A percentile compares a stretch with the other conserved stretches of the same genome.
These are phyloP conservation scores for Gonium pectorale DNA, from an alignment of 139 green algal species.

Conservation along the genomic window DNA sequence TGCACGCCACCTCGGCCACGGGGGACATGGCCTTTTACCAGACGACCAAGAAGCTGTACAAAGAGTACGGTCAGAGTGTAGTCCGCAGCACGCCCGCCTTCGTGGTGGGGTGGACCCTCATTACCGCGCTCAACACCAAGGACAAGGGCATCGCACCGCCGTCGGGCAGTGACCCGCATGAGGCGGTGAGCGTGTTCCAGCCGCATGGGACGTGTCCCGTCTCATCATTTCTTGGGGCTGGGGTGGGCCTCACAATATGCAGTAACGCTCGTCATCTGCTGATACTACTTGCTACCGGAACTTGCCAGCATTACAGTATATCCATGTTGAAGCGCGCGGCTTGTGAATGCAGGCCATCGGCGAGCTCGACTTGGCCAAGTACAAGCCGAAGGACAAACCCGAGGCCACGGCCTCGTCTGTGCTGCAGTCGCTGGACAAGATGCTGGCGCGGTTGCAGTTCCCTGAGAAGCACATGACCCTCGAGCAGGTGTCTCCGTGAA, in stretches of 20 bases:
- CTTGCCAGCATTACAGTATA: not conserved
- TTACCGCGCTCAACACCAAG: not conserved
- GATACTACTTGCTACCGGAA: too few relatives aligned
- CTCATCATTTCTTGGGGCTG: not conserved
- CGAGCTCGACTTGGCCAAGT: too few relatives aligned
- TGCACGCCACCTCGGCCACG: not conserved
- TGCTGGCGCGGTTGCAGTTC: too few relatives aligned
- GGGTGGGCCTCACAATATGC: not conserved
- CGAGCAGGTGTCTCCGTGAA: too few relatives aligned
- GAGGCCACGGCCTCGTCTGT: too few relatives aligned
- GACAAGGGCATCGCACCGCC: not conserved
- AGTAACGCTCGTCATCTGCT: too few relatives aligned
- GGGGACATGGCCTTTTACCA: not conserved
- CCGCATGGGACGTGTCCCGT: not conserved
- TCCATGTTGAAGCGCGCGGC: too few relatives aligned
- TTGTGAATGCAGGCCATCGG: too few relatives aligned
- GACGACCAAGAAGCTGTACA: not conserved
- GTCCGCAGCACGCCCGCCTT: constrained; percentile 24
- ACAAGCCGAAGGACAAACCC: not conserved
- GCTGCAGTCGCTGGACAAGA: too few relatives aligned
- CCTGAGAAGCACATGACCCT: constrained; percentile 5
- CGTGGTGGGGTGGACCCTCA: not conserved
- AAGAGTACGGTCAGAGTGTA: not conserved
- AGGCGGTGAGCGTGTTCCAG: too few relatives aligned
- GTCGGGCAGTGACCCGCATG: not conserved